Evolutionary conservation across 2,329 filamentous ascomycete genomes (phyloP), one percentile per base, ranked within the genome.

Genomic region (Tolypocladium endophyticum): DNA sequence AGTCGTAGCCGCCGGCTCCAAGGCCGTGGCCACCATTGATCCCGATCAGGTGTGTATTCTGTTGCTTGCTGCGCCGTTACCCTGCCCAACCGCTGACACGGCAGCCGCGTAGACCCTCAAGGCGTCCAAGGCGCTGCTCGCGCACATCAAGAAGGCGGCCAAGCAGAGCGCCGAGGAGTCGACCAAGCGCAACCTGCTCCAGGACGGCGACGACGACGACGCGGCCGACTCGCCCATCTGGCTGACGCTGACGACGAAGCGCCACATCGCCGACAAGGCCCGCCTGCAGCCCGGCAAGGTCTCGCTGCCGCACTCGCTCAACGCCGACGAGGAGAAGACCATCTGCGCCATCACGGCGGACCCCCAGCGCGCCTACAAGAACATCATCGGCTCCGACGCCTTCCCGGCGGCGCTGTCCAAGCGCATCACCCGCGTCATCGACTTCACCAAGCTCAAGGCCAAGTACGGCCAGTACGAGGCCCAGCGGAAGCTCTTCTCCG

Each of bases 381-480:
- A 97, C 74, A 81, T 95, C 54, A 82, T 97, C 64, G 87, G 85
- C 57, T 84, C 87, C 59, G 83, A 87, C 50, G 82, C 85, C 35
- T 92, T 91, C 77, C 88, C 88, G 38, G 77, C 79, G 60, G 80
- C 81, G 55, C 80, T 91, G 62, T 79, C 83, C 68, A 81, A 83
- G 70, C 84, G 85, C 66, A 86, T 93, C 69, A 87, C 85, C 57
- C 83, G 86, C 64, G 83, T 99, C 54, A 87, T 97, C 68, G 91
- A 92, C 67, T 78, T 92, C 65, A 81, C 82, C 68, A 96, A 97
- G 75, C 80, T 99, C 63, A 77, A 78, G 70, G 82, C 87, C 67
- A 93, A 94, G 78, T 97, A 89, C 81, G 87, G 89, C 79, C 85
- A 89, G 62, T 99, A 90, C 75, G 94, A 99, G 78, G 86, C 85